These are phyloP conservation scores for Knoxdaviesia proteae DNA, from an alignment of 2,329 filamentous ascomycete species.

Conservation along the genomic window DNA sequence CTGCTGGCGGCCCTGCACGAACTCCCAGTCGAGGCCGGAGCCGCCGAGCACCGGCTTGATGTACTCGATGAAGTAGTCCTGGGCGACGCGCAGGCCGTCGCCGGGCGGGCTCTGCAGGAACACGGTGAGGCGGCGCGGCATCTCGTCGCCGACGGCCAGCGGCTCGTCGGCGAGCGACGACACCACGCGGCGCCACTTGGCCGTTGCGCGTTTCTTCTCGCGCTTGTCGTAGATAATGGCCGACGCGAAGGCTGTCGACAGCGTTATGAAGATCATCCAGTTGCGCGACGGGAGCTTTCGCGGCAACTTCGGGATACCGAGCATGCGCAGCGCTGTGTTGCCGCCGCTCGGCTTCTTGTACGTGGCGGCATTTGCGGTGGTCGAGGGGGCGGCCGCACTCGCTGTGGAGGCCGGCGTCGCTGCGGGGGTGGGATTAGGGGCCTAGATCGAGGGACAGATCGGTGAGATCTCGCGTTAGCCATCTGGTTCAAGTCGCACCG, in stretches of 20 bases:
- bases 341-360: slow-evolving; percentile 8
- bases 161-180: slow-evolving; percentile 65
- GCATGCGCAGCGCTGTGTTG: slow-evolving; percentile 57
- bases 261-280: slow-evolving; percentile 84
- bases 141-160: slow-evolving; percentile 42
- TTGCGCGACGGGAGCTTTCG: slow-evolving; percentile 81
- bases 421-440: no score
- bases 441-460: no score
- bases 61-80: slow-evolving; percentile 91
- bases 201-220: slow-evolving; percentile 66
- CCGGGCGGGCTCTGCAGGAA: slow-evolving; percentile 72
- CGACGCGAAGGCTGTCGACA: slow-evolving; percentile 57
- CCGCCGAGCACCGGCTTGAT: slow-evolving; percentile 82
- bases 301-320: slow-evolving; percentile 70
- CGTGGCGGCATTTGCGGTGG: background rate
- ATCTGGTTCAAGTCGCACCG: no score
- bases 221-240: slow-evolving; percentile 82
- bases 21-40: slow-evolving; percentile 87
- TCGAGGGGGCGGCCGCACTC: background rate
- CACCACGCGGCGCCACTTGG: slow-evolving; percentile 72
- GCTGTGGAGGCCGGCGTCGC: no score
- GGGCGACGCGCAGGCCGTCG: slow-evolving; percentile 63
- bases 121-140: slow-evolving; percentile 70
- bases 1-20: slow-evolving; percentile 75
- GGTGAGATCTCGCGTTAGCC: no score